A percentile compares a stretch with the other conserved stretches of the same genome.
Evolutionary conservation across 192 early-diverging fungal genomes (phyloP).

Genomic region (Jimgerdemannia lactiflua): DNA sequence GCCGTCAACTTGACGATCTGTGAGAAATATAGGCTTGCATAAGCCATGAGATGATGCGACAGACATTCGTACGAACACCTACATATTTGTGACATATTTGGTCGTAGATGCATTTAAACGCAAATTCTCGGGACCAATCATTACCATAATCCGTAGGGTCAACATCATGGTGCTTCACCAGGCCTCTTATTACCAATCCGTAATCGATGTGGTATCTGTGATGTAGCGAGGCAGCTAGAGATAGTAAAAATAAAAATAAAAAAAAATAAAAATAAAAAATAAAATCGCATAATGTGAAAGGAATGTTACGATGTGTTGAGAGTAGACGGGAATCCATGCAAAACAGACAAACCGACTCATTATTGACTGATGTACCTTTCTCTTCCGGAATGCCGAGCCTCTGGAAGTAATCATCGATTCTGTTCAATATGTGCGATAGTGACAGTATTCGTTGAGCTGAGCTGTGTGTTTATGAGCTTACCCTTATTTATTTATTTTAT

Average conservation of each 20-base stretch:
- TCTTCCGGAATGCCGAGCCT: conserved; percentile 52
- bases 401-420: conserved; percentile 60
- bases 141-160: conserved; percentile 63
- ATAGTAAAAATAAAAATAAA: neutral
- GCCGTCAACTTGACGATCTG: conserved; percentile 62
- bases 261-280: neutral
- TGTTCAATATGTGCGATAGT: neutral
- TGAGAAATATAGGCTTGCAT: neutral
- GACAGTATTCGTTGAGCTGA: no score
- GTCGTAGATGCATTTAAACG: no score
- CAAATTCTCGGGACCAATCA: neutral
- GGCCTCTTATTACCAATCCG: conserved; percentile 68
- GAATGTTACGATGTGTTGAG: no score
- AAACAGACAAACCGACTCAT: no score
- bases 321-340: no score
- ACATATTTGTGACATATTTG: no score
- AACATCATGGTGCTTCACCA: conserved; percentile 65
- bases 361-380: conserved; percentile 27
- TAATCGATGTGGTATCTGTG: conserved; percentile 64
- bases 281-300: conserved; percentile 6
- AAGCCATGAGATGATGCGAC: neutral
- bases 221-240: conserved; percentile 41
- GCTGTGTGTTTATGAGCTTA: no score
- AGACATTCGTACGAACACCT: neutral
- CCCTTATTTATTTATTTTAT: no score